Evolutionary conservation across 345 rosid species (phyloP), one percentile per base, ranked within the genome.

Genomic region (Moringa oleifera): DNA sequence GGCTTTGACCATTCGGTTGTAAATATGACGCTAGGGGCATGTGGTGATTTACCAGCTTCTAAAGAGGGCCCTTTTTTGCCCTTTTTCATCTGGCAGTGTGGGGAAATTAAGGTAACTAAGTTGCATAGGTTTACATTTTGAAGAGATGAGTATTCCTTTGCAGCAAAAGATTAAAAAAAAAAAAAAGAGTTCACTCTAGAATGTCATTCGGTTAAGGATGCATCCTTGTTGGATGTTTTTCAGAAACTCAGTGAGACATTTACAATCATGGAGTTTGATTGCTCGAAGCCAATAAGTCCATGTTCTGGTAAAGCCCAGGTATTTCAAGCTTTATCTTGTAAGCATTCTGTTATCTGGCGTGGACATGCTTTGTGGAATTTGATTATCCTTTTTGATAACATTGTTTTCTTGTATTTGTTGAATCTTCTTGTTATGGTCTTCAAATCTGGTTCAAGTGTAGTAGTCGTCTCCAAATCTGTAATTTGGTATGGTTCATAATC

Each of bases 1-100:
- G 99, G 96, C 55, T 88, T 94, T 73, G 91, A 86, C 63, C 99
- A 94, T 75, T 68, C 89, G 18, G 57, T 85, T 59, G 95, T 82
- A 36, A 90, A 94, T 81, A 62, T 80, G 51, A 86, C 83, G 18
- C 59, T 94, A 72, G 96, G 99, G 20, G 91, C 91, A 53, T 90
- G 92, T 68, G 94, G 91, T 71, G 82, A 80, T 51, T 68, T 85
- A 71, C 77, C 81, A n/a, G 58, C 79, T 23, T 68, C 77, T 20
- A 80, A 77, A 68, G 88, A 85, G 49, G 79, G 86, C 66, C 92
- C 97, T 36, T 77, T 78, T 79, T 81, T 90, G 54, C 88, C 97
- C 51, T 85, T 75, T 53, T 83, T 77, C 54, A 58, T 86, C 61
- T 90, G 97, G 97, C 96, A 94, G 75, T 86, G 96, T 76, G 99